phyloP scores from a whole-genome alignment of 768 basidiomycete species.

The Termitomyces sp. region DNA sequence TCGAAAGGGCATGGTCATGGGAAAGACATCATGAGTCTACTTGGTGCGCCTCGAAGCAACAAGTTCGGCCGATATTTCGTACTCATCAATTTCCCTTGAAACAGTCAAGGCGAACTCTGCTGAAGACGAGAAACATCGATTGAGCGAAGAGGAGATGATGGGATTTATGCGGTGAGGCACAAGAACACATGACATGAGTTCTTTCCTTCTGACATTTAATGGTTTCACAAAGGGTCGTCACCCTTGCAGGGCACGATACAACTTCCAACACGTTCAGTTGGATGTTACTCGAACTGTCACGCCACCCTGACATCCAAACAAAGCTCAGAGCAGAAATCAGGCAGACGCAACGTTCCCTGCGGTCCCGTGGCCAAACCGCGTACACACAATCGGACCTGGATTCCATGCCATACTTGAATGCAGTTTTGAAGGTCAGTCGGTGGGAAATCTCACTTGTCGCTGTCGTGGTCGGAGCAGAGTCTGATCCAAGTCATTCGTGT shows the following conservation, averaged over 20 bases:
- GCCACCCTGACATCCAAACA: constrained; percentile 53
- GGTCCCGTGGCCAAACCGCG: constrained; percentile 31
- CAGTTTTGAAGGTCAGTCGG: constrained; percentile 38
- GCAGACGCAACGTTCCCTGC: constrained; percentile 31
- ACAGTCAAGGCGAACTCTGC: constrained; percentile 54
- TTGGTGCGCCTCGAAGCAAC: constrained; percentile 26
- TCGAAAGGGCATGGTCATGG: constrained; percentile 27
- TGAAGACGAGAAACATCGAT: constrained; percentile 35
- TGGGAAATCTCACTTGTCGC: neutral
- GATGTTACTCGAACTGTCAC: constrained; percentile 60
- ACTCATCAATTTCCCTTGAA: neutral
- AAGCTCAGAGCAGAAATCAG: constrained; percentile 60
- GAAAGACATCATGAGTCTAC: constrained; percentile 40
- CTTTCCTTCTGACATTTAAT: neutral
- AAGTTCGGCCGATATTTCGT: neutral
- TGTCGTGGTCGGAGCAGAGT: neutral
- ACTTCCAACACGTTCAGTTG: constrained; percentile 57
- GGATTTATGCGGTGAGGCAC: constrained; percentile 49
- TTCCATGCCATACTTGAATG: constrained; percentile 43
- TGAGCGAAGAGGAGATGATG: constrained; percentile 48
- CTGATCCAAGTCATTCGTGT: neutral
- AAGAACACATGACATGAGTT: neutral
- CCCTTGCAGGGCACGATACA: constrained; percentile 58
- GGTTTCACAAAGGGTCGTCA: constrained; percentile 46
- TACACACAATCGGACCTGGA: constrained; percentile 44